These are phyloP conservation scores for Phytomonas sp. DNA, from an alignment of 208 protist genomes.

Conservation along the genomic window DNA sequence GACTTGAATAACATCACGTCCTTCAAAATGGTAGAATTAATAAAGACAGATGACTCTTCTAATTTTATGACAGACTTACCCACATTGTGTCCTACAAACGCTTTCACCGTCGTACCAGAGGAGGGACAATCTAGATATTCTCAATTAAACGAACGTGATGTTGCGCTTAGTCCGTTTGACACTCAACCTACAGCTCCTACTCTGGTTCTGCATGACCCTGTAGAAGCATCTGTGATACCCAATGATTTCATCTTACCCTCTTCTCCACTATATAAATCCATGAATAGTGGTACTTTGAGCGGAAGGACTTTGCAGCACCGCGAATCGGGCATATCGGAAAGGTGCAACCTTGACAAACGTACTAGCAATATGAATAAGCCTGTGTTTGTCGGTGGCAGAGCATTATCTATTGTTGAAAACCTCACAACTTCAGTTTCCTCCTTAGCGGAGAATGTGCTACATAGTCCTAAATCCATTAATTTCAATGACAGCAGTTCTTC, in stretches of 20 bases:
- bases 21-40: background rate
- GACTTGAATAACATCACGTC: background rate
- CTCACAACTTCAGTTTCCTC: background rate
- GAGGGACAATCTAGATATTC: background rate
- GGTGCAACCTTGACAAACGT: background rate
- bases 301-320: background rate
- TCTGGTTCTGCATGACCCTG: background rate
- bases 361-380: background rate
- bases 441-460: background rate
- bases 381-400: background rate
- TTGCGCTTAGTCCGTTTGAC: background rate
- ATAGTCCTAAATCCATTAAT: background rate
- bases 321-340: background rate
- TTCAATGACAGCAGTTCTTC: background rate
- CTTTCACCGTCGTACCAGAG: background rate
- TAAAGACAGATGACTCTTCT: background rate
- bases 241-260: background rate
- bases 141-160: background rate
- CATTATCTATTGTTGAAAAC: background rate
- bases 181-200: background rate
- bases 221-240: background rate
- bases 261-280: background rate
- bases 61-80: background rate
- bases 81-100: background rate
- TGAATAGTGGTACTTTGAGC: background rate